Evolutionary conservation across 768 basidiomycete genomes (phyloP), one percentile per base, ranked within the genome.

Genomic region (Mycena rosella): DNA sequence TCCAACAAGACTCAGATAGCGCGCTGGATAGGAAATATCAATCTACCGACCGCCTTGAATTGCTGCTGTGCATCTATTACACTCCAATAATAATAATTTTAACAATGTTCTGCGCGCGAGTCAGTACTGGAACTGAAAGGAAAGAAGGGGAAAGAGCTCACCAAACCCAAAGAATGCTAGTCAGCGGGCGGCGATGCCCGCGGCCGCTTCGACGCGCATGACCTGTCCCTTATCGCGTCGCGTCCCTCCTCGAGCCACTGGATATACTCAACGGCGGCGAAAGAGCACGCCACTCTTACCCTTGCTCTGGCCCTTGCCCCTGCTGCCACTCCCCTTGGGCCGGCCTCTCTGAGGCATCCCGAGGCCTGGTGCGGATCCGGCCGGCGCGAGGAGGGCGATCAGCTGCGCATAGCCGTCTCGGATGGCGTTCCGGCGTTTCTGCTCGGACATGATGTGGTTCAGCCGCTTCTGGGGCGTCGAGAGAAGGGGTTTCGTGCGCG

Each of bases 371-470:
- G 89, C 84, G 26, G 83, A 79, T 6, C 92, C 93, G 6, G 89
- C 90, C n/a, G 94, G 92, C 0, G 93, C 89, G 60, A 96, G 89
- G 26, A 97, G 82, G 0, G 90, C 81, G 34, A 95, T 95, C 45
- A 97, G 81, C 75, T 95, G 93, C 1, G 93, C 89, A 78, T 96
- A 97, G 44, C 95, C 95, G 68, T 94, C 91, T 45, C 94, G 90
- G 72, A 97, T 97, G 56, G 93, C 93, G 74, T 96, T 96, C 13
- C 96, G 89, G 10, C 96, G 92, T 74, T 94, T 94, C 80, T 97
- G 95, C 77, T 97, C 96, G 9, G 94, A 95, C 87, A 95, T 90
- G 83, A 97, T 96, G 82, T 97, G 95, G 76, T 96, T 96, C 18
- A 94, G 87, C 15, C 95, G 88, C 74, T 96, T 95, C 79, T 96